A percentile compares a stretch with the other conserved stretches of the same genome.
Evolutionary conservation across 2,329 filamentous ascomycete genomes (phyloP).

Genomic region (Xylariaceae sp.): DNA sequence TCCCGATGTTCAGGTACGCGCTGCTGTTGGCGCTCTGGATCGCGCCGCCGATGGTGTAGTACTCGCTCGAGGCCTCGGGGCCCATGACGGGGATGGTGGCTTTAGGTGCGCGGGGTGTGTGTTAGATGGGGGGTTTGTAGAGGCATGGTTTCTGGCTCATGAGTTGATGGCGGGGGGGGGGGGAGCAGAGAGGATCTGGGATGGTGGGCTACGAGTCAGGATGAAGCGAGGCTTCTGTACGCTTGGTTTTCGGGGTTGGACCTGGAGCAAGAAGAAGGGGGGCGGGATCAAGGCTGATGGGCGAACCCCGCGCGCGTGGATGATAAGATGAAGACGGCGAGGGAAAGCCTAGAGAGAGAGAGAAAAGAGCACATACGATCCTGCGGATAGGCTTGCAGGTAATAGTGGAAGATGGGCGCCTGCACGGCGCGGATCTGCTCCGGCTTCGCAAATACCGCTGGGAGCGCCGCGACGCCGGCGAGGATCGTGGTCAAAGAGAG

Average conservation of each 20-base stretch:
- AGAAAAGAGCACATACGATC: slow-evolving; percentile 27
- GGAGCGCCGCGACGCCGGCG: slow-evolving; percentile 6
- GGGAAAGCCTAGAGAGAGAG: no score
- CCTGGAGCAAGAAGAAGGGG: no score
- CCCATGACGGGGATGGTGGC: slow-evolving; percentile 44
- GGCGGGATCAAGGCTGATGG: no score
- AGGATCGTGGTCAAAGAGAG: slow-evolving; percentile 13
- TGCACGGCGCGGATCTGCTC: slow-evolving; percentile 47
- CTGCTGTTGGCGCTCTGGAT: slow-evolving; percentile 46
- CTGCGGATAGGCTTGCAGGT: slow-evolving; percentile 42
- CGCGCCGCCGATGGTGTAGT: slow-evolving; percentile 43
- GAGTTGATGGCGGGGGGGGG: no score
- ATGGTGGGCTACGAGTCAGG: no score
- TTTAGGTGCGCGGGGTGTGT: slow-evolving; percentile 7
- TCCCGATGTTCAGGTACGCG: slow-evolving; percentile 44
- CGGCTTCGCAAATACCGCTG: slow-evolving; percentile 32
- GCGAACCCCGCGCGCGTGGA: no score
- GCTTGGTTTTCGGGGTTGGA: no score
- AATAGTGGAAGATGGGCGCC: slow-evolving; percentile 48
- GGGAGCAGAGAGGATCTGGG: no score
- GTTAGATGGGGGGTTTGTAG: background rate
- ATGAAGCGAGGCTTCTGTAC: no score
- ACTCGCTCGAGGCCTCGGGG: slow-evolving; percentile 44
- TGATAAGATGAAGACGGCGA: no score
- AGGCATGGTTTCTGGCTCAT: no score